phyloP scores from a whole-genome alignment of 1,284 basidiomycete genomes.

The Inonotus obliquus region DNA sequence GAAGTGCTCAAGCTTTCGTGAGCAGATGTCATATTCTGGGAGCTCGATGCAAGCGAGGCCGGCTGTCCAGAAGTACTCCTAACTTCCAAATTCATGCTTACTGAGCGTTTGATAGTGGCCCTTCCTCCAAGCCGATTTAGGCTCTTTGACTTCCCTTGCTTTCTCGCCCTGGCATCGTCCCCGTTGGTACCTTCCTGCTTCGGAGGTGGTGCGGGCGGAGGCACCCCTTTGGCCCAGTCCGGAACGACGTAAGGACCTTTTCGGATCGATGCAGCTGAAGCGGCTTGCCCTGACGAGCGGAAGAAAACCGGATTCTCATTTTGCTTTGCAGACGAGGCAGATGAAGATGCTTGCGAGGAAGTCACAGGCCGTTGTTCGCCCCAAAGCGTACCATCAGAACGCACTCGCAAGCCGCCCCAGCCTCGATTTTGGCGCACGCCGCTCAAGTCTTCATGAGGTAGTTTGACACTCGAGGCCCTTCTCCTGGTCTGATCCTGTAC shows the following conservation, averaged over 20 bases:
- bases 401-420: slow-evolving; percentile 17
- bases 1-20: not conserved
- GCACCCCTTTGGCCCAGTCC: slow-evolving; percentile 16
- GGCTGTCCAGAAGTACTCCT: not conserved
- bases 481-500: slow-evolving; percentile 1
- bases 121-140: slow-evolving; percentile 13
- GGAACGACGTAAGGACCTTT: slow-evolving; percentile 18
- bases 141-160: slow-evolving; percentile 13
- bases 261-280: not conserved
- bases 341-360: not conserved
- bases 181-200: not conserved
- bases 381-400: slow-evolving; percentile 7
- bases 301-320: slow-evolving; percentile 2
- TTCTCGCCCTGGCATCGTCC: slow-evolving; percentile 1
- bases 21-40: not conserved
- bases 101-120: not conserved
- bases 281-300: not conserved
- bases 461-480: not conserved
- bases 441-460: not conserved
- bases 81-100: not conserved
- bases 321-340: not conserved
- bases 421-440: slow-evolving; percentile 11
- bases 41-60: not conserved
- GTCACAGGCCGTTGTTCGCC: not conserved
- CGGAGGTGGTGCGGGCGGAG: slow-evolving; percentile 11